Conservation (phyloP, 2,329 filamentous ascomycete species). For the Trichoderma sp. region DNA sequence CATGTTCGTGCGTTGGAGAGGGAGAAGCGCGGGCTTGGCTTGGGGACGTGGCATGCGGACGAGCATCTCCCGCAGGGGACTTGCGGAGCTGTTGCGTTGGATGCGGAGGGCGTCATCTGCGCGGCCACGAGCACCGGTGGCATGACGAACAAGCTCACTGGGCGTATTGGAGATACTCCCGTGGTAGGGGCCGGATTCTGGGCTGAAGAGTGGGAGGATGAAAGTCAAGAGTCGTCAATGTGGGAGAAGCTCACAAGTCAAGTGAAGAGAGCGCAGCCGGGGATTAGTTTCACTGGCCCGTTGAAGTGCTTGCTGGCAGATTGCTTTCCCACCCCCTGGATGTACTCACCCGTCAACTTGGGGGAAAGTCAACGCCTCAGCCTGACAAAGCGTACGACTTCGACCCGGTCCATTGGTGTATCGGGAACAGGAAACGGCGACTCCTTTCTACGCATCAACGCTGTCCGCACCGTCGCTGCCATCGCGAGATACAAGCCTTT, state of each 20-base stretch:
- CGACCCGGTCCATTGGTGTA: slow-evolving; percentile 53
- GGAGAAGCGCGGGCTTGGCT: slow-evolving; percentile 44
- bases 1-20: slow-evolving; percentile 62
- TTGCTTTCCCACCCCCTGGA: slow-evolving; percentile 57
- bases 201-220: slow-evolving; percentile 77
- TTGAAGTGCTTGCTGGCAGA: slow-evolving; percentile 57
- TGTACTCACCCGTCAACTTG: slow-evolving; percentile 39
- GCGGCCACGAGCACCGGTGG: slow-evolving; percentile 71
- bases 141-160: slow-evolving; percentile 85
- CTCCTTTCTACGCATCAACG: slow-evolving; percentile 74
- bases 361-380: background rate
- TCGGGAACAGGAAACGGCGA: slow-evolving; percentile 89
- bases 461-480: slow-evolving; percentile 70
- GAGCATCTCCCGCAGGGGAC: slow-evolving; percentile 82
- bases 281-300: slow-evolving; percentile 36
- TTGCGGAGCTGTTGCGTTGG: slow-evolving; percentile 78
- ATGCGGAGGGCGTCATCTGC: slow-evolving; percentile 73
- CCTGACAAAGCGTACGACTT: background rate
- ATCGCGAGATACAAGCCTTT: slow-evolving; percentile 65
- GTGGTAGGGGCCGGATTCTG: slow-evolving; percentile 84
- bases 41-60: slow-evolving; percentile 58
- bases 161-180: slow-evolving; percentile 83
- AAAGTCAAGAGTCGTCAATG: background rate
- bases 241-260: slow-evolving; percentile 26
- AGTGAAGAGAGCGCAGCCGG: background rate